Conservation (phyloP, 2,329 filamentous ascomycete species). For the Botrytis deweyae region DNA sequence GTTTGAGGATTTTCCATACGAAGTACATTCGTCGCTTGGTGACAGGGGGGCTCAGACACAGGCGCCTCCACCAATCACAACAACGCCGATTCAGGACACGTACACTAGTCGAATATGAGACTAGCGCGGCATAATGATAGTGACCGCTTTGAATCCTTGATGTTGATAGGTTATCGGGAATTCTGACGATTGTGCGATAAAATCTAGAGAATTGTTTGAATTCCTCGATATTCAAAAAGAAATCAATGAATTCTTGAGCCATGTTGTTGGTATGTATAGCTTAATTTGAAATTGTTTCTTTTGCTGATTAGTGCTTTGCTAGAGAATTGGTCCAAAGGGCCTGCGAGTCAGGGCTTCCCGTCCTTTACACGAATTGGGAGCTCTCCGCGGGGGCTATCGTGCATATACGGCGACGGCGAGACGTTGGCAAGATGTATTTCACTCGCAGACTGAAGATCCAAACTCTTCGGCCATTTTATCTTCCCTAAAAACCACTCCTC, state of each 20-base stretch:
- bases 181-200: background rate
- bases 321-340: slow-evolving; percentile 35
- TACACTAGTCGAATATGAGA: background rate
- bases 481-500: slow-evolving; percentile 45
- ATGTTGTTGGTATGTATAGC: slow-evolving; percentile 19
- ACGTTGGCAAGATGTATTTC: slow-evolving; percentile 56
- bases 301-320: background rate
- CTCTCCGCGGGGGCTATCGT: slow-evolving; percentile 30
- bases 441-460: slow-evolving; percentile 60
- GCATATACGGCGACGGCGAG: slow-evolving; percentile 36
- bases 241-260: slow-evolving; percentile 21
- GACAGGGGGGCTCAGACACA: background rate
- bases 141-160: background rate
- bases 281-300: background rate
- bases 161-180: slow-evolving; percentile 7
- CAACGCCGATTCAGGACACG: slow-evolving; percentile 12
- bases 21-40: background rate
- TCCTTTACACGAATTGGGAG: slow-evolving; percentile 31
- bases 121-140: background rate
- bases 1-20: background rate
- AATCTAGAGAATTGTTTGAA: slow-evolving; percentile 16
- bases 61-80: slow-evolving; percentile 8
- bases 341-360: slow-evolving; percentile 35
- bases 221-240: background rate
- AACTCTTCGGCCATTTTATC: slow-evolving; percentile 53